phyloP scores from a whole-genome alignment of 2,329 filamentous ascomycete species.

The Fusarium nelsonii region DNA sequence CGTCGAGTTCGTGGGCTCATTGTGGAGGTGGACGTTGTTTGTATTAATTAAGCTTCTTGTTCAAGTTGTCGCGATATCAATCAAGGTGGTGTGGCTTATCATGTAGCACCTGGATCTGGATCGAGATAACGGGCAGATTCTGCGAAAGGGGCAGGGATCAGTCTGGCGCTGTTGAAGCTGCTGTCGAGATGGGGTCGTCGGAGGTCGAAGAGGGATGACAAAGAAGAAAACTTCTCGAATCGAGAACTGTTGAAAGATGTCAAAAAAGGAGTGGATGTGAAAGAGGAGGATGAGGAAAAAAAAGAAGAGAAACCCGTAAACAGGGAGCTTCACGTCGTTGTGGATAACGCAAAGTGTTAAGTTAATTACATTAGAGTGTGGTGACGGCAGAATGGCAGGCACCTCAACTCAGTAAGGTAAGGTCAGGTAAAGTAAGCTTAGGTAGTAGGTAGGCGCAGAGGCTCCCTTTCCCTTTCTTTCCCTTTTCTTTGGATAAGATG shows the following conservation, averaged over 20 bases:
- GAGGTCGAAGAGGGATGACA: neutral
- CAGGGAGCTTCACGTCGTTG: constrained; percentile 21
- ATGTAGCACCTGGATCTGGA: constrained; percentile 21
- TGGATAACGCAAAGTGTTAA: constrained; percentile 22
- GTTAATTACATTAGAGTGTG: constrained; percentile 22
- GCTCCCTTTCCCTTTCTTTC: constrained; percentile 27
- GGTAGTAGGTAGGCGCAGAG: constrained; percentile 11
- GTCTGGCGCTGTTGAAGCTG: constrained; percentile 38
- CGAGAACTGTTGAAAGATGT: constrained; percentile 8
- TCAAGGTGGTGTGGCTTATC: constrained; percentile 43
- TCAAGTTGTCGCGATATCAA: constrained; percentile 33
- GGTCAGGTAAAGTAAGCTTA: constrained; percentile 16
- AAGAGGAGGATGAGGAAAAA: constrained; percentile 34
- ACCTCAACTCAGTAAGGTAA: neutral
- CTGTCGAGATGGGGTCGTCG: constrained; percentile 8
- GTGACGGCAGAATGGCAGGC: constrained; percentile 36
- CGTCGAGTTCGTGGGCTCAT: constrained; percentile 58
- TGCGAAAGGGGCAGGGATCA: constrained; percentile 46
- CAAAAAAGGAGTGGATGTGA: constrained; percentile 48
- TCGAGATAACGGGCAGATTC: constrained; percentile 43
- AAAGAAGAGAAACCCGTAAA: constrained; percentile 11
- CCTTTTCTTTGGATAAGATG: constrained; percentile 24
- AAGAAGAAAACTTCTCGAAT: constrained; percentile 3
- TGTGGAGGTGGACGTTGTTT: constrained; percentile 23
- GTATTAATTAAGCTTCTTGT: constrained; percentile 18